Percentiles rank a stretch among this genome's conserved stretches.
Conservation (phyloP, 1,139 yeast genomes). For the Maudiozyma humilis region DNA sequence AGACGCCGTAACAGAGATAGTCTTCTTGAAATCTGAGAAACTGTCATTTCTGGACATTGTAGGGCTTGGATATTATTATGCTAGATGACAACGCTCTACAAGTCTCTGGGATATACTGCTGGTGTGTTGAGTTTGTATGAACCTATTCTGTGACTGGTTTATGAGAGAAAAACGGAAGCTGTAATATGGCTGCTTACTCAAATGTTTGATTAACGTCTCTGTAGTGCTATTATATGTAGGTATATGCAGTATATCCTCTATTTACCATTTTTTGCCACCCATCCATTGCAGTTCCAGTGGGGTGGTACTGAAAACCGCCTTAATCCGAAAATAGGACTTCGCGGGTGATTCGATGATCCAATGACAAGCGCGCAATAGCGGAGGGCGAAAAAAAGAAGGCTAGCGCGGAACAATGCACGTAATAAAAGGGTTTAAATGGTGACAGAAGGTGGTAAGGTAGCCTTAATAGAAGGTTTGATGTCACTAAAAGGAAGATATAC, state of each 20-base stretch:
- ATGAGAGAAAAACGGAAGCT: too few relatives aligned
- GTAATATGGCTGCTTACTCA: too few relatives aligned
- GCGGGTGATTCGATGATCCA: not conserved
- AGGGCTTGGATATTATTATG: too few relatives aligned
- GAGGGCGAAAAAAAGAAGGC: not conserved
- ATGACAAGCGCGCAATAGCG: not conserved
- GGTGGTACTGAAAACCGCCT: not conserved
- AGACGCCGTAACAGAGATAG: conserved; percentile 41
- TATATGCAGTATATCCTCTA: not conserved
- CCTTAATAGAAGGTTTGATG: too few relatives aligned
- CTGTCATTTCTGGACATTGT: conserved; percentile 12
- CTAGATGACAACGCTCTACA: too few relatives aligned
- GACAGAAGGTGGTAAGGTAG: too few relatives aligned
- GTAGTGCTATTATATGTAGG: too few relatives aligned
- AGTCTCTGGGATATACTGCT: too few relatives aligned
- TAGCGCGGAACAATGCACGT: not conserved
- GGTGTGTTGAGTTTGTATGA: too few relatives aligned
- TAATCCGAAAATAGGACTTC: not conserved
- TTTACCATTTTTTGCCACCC: not conserved
- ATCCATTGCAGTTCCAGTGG: not conserved
- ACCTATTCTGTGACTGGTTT: too few relatives aligned
- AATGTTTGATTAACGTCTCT: too few relatives aligned
- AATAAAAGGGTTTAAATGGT: not conserved
- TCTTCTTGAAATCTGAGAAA: conserved; percentile 30
- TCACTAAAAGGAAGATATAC: too few relatives aligned